phyloP scores from a whole-genome alignment of 2,329 filamentous ascomycete genomes.

The Apiospora hydei region DNA sequence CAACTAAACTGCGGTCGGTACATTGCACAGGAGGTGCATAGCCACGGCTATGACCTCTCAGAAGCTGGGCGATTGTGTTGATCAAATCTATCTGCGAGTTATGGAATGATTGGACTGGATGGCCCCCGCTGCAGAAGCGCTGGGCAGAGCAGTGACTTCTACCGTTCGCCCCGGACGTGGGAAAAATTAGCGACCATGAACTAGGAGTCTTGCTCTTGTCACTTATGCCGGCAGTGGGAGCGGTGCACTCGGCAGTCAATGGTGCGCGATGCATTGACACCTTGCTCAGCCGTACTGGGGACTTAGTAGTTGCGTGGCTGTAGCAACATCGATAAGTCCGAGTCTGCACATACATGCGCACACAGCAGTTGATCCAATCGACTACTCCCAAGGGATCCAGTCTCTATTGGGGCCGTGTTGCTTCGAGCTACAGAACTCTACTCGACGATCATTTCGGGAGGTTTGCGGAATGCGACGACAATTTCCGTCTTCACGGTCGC shows the following conservation, averaged over 20 bases:
- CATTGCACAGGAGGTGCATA: not conserved
- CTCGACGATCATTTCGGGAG: constrained; percentile 7
- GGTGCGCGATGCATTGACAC: constrained; percentile 1
- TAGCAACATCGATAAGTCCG: not conserved
- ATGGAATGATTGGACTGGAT: not conserved
- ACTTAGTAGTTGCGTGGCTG: not conserved
- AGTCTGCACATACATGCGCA: not conserved
- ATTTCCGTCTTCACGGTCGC: constrained; percentile 4
- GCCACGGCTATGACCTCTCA: not conserved
- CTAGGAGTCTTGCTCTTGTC: constrained; percentile 3
- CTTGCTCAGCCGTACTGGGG: not conserved
- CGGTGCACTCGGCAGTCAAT: constrained; percentile 13
- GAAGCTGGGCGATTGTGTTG: not conserved
- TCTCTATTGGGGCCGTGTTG: not conserved
- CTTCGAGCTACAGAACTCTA: not conserved
- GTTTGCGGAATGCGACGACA: constrained; percentile 19
- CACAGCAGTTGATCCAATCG: not conserved
- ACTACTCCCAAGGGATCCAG: not conserved
- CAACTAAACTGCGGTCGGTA: not conserved
- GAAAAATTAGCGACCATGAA: constrained; percentile 9
- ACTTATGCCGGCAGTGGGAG: constrained; percentile 11
- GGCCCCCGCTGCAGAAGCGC: too few relatives aligned
- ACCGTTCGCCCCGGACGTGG: not conserved
- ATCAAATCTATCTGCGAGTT: not conserved
- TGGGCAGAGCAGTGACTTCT: not conserved